A percentile compares a stretch with the other conserved stretches of the same genome.
These are phyloP conservation scores for Discostella stelligera DNA, from an alignment of 352 stramenopile species.

Conservation along the genomic window DNA sequence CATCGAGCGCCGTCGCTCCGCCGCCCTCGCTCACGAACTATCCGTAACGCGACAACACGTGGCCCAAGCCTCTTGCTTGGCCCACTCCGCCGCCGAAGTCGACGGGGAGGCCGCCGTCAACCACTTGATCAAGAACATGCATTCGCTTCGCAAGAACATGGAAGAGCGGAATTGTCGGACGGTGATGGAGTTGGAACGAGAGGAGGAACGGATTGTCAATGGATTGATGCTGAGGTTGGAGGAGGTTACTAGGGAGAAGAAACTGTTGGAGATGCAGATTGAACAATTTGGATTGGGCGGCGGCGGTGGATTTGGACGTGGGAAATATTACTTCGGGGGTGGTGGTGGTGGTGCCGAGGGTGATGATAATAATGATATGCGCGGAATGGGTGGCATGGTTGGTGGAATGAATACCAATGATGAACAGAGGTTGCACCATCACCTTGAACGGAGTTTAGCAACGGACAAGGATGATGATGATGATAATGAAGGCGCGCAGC, in stretches of 20 bases:
- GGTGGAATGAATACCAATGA: slow-evolving; percentile 9
- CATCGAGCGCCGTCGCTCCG: slow-evolving; percentile 22
- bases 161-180: slow-evolving; percentile 24
- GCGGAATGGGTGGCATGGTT: neutral
- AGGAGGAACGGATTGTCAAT: slow-evolving; percentile 48
- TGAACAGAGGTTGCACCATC: slow-evolving; percentile 16
- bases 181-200: slow-evolving; percentile 44
- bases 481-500: neutral
- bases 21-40: slow-evolving; percentile 14
- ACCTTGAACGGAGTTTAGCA: slow-evolving; percentile 7
- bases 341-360: neutral
- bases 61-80: slow-evolving; percentile 21
- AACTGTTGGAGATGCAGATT: slow-evolving; percentile 36
- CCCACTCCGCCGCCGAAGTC: slow-evolving; percentile 32
- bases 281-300: slow-evolving; percentile 4
- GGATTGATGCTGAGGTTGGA: slow-evolving; percentile 36
- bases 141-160: slow-evolving; percentile 28
- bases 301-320: slow-evolving; percentile 1
- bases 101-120: slow-evolving; percentile 38
- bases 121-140: slow-evolving; percentile 27
- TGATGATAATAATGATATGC: neutral
- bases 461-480: neutral
- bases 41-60: slow-evolving; percentile 24
- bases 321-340: neutral
- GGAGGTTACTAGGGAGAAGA: slow-evolving; percentile 38